Evolutionary conservation across 129 eudicot genomes (phyloP), one percentile per base, ranked within the genome.

Genomic region (Saposhnikovia divaricata): DNA sequence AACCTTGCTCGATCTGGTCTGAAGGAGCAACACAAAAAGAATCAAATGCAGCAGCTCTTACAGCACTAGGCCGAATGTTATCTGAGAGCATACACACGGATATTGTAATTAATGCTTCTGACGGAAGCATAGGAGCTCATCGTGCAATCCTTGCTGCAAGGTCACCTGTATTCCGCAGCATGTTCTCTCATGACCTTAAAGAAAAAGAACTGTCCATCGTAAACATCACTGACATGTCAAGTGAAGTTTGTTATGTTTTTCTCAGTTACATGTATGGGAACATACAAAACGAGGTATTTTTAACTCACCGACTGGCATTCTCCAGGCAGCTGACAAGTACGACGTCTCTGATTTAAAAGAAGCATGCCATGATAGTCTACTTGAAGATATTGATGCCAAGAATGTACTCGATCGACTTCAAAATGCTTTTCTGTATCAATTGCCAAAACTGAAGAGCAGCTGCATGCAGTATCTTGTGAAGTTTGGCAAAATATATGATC

Each of bases 371-470:
- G 90, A 86, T 47, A 96, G 99, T 75, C 78, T 96, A 1, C 75
- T 92, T 73, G 92, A 92, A 83, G 99, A 96, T 81, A 96, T 96
- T 37, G 97, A 96, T 66, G 79, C 97, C 4, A 84, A 65, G 80
- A 96, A 96, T 75, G 98, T 90, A n/a, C 91, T 96, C 1, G 97
- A 96, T 82, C 91, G 99, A 88, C 93, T 96, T 31, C 96, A 92
- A 80, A 89, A 81, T 55, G 98, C 99, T 25, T 83, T 87, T 75
- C 81, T 96, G 18, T 96, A 90, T 81, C 89, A 84, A 59, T 79
- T 96, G 79, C 87, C 91, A 4, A 86, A 90, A 83, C 87, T 96
- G 86, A 96, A 96, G 95, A 82, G 55, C 46, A 72, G 91, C 57
- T 96, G 99, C 80, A 78, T 96, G 95, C 83, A 84, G 81, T 96